Conservation (phyloP, 139 green algal species). For the Tetratostichococcus sp. region DNA sequence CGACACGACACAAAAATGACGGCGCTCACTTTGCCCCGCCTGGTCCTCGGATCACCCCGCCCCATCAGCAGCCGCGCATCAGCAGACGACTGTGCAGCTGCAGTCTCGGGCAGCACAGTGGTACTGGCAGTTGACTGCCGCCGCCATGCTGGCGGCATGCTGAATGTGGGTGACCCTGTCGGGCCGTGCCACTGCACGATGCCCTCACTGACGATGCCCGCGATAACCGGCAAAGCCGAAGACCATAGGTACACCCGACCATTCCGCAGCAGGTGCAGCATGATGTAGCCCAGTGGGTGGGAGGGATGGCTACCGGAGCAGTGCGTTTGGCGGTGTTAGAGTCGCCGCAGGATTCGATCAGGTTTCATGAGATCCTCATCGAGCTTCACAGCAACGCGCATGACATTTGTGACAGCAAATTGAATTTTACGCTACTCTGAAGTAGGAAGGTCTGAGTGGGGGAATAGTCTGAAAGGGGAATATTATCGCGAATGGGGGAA, state of each 20-base stretch:
- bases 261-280: not conserved
- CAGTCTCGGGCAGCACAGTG: not conserved
- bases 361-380: no score
- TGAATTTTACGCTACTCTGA: no score
- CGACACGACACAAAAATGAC: no score
- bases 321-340: no score
- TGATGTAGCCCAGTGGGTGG: not conserved
- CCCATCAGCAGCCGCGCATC: not conserved
- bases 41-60: not conserved
- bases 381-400: no score
- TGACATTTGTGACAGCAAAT: no score
- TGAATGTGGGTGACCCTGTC: not conserved
- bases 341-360: no score
- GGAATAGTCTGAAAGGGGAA: no score
- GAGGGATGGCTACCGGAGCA: no score
- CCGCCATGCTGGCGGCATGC: not conserved
- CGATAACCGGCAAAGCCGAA: not conserved
- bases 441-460: no score
- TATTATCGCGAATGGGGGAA: no score
- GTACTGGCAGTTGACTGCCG: not conserved
- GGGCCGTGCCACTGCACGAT: not conserved
- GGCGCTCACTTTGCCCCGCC: not conserved
- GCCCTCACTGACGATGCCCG: not conserved
- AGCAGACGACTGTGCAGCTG: no score
- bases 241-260: not conserved